These are phyloP conservation scores for Camellia sinensis DNA, from an alignment of 148 eudicot genomes.

Conservation along the genomic window DNA sequence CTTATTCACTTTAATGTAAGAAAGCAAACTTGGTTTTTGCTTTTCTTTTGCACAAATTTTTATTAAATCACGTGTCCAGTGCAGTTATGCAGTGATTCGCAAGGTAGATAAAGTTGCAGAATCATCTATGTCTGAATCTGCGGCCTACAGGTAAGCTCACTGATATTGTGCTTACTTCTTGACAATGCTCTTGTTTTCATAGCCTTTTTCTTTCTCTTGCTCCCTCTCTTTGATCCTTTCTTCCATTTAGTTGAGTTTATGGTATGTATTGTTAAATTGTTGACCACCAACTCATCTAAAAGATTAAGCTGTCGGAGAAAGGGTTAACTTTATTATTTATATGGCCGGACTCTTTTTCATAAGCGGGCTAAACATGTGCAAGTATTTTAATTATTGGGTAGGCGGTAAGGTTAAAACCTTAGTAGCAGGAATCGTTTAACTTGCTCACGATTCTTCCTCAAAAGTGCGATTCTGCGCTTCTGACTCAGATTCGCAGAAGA, in stretches of 20 bases:
- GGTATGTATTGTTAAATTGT: too few relatives aligned
- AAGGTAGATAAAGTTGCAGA: constrained; percentile 58
- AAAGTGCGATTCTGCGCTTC: too few relatives aligned
- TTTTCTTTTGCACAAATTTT: neutral
- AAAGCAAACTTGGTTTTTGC: neutral
- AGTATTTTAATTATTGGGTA: neutral
- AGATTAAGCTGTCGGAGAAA: too few relatives aligned
- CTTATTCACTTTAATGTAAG: neutral
- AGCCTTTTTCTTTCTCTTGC: too few relatives aligned
- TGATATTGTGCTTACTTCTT: neutral
- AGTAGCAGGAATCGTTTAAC: too few relatives aligned
- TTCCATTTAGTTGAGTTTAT: neutral
- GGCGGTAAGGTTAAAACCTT: too few relatives aligned
- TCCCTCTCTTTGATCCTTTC: neutral
- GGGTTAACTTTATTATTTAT: too few relatives aligned
- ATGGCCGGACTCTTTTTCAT: too few relatives aligned
- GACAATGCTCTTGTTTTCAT: neutral
- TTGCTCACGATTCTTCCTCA: too few relatives aligned
- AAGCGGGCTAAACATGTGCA: neutral
- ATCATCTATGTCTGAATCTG: constrained; percentile 39
- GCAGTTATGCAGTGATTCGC: constrained; percentile 76
- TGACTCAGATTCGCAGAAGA: too few relatives aligned
- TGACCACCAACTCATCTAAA: too few relatives aligned
- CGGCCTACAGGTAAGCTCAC: constrained; percentile 48
- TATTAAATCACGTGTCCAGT: neutral